Evolutionary conservation across 768 basidiomycete genomes (phyloP).

Genomic region (Mycena maculata): DNA sequence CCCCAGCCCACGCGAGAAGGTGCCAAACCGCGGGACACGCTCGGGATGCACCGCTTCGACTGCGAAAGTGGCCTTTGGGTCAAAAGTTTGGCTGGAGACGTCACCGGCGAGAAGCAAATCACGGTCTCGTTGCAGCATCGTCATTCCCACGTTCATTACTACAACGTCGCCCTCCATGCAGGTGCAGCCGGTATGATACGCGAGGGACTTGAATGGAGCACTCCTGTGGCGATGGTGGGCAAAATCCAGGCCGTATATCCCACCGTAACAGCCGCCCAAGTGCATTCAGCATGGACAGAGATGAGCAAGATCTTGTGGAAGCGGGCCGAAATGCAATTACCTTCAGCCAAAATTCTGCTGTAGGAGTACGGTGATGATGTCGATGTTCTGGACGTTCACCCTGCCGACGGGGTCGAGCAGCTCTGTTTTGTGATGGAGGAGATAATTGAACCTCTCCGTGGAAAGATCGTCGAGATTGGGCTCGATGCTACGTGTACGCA

Average conservation of each 20-base stretch:
- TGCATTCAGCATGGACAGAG: conserved; percentile 31
- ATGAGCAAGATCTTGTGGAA: conserved; percentile 36
- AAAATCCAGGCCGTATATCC: conserved; percentile 43
- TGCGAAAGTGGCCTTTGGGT: conserved; percentile 4
- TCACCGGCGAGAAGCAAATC: background rate
- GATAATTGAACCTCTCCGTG: conserved; percentile 30
- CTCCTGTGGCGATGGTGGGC: conserved; percentile 33
- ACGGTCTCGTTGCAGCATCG: background rate
- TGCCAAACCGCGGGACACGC: conserved; percentile 13
- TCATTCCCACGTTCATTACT: background rate
- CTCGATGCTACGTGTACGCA: conserved; percentile 35
- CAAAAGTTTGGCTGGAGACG: background rate
- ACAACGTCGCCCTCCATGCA: background rate
- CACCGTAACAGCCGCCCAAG: conserved; percentile 28
- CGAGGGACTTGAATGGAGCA: background rate
- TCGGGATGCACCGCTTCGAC: conserved; percentile 6
- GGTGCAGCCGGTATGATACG: background rate
- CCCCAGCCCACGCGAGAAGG: background rate
- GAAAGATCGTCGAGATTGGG: conserved; percentile 37
- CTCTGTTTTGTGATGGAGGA: conserved; percentile 27
- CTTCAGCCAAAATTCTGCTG: conserved; percentile 30
- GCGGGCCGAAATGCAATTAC: conserved; percentile 26
- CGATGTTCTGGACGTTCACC: conserved; percentile 24
- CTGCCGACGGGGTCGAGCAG: conserved; percentile 15
- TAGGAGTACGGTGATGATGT: conserved; percentile 29